Conservation (phyloP, 495 filamentous ascomycete genomes). For the Hypoxylon subgilvum region DNA sequence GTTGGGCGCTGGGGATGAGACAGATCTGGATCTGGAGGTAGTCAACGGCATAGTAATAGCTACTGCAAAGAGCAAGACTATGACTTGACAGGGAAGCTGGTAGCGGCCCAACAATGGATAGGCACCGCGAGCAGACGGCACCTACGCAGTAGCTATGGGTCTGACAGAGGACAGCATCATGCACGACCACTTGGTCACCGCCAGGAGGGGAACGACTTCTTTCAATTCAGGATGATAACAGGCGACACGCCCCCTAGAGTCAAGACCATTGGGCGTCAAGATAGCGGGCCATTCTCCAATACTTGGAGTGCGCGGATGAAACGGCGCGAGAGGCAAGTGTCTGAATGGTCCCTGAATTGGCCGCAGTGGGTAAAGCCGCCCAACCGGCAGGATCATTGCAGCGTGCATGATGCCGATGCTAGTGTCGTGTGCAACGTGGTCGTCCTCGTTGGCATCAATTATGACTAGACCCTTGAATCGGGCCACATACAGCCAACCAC, state of each 20-base stretch:
- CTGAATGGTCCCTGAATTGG: slow-evolving; percentile 32
- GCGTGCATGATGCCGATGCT: slow-evolving; percentile 39
- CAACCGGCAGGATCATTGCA: slow-evolving; percentile 33
- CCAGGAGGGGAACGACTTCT: slow-evolving; percentile 3
- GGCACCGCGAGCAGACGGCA: slow-evolving; percentile 21
- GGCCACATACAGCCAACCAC: slow-evolving; percentile 30
- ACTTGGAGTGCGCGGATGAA: slow-evolving; percentile 18
- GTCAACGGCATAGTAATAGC: slow-evolving; percentile 39
- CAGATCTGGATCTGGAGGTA: slow-evolving; percentile 38
- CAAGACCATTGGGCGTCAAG: slow-evolving; percentile 28
- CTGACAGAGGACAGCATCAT: slow-evolving; percentile 37
- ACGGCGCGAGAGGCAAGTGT: slow-evolving; percentile 17
- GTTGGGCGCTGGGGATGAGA: slow-evolving; percentile 42
- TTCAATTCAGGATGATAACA: slow-evolving; percentile 7
- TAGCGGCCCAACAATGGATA: slow-evolving; percentile 38
- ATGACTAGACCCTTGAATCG: slow-evolving; percentile 38
- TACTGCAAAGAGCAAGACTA: slow-evolving; percentile 43
- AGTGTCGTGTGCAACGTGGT: slow-evolving; percentile 52
- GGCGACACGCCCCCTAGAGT: neutral
- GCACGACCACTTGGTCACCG: slow-evolving; percentile 35
- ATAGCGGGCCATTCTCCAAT: slow-evolving; percentile 13
- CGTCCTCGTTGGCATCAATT: slow-evolving; percentile 48
- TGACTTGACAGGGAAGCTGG: slow-evolving; percentile 41
- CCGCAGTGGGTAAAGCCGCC: slow-evolving; percentile 30
- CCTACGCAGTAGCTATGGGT: too few species aligned